phyloP scores from a whole-genome alignment of 2,329 filamentous ascomycete genomes.

The Fusarium floridanum region DNA sequence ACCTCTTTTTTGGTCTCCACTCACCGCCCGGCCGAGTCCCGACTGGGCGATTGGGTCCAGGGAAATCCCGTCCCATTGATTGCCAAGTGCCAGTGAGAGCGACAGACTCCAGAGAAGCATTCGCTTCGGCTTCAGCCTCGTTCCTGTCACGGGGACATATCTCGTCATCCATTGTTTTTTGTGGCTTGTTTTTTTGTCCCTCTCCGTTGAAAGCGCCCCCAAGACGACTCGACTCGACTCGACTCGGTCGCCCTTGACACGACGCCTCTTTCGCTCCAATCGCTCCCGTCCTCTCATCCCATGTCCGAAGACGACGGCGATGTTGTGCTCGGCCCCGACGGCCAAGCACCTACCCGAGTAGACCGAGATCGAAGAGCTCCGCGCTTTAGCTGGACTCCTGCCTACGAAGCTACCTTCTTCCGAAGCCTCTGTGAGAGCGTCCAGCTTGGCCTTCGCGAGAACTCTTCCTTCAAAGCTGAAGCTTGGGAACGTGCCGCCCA shows the following conservation, averaged over 20 bases:
- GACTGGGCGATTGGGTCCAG: constrained; percentile 30
- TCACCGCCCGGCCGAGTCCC: constrained; percentile 46
- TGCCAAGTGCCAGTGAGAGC: constrained; percentile 31
- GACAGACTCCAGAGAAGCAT: constrained; percentile 13
- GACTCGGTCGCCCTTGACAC: background rate
- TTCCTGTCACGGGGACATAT: constrained; percentile 28
- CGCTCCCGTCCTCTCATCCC: constrained; percentile 39
- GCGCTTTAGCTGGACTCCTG: constrained; percentile 71
- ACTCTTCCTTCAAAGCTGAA: constrained; percentile 72
- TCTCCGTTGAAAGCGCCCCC: background rate
- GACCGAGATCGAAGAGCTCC: constrained; percentile 60
- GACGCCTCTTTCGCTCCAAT: background rate
- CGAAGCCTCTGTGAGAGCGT: constrained; percentile 71
- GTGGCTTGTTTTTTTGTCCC: background rate
- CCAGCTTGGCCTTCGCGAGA: constrained; percentile 67
- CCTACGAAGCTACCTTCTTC: constrained; percentile 72
- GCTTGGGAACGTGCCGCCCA: constrained; percentile 70
- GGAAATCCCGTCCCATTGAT: constrained; percentile 17
- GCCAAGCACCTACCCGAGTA: constrained; percentile 49
- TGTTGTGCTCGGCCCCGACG: constrained; percentile 51
- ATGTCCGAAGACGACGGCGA: constrained; percentile 58
- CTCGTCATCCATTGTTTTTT: background rate
- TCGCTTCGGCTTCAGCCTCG: constrained; percentile 36
- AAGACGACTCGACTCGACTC: background rate
- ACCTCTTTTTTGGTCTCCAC: constrained; percentile 43